Evolutionary conservation across 495 filamentous ascomycete genomes (phyloP).

Genomic region (Penicillium chermesinum): DNA sequence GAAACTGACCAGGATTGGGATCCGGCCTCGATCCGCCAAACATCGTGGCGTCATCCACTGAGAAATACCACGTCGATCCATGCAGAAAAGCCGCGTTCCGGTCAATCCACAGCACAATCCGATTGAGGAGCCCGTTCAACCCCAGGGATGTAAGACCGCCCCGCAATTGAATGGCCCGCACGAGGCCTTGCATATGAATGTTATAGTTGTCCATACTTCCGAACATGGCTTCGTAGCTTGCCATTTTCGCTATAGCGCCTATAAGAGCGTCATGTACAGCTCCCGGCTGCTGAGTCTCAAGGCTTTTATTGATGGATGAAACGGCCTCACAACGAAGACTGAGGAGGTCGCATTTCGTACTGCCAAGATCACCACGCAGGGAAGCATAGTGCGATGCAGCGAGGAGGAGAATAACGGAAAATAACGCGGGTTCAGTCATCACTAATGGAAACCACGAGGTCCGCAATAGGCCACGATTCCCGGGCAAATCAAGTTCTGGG

Average conservation of each 20-base stretch:
- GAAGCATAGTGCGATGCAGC: conserved; percentile 37
- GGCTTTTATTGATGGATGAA: conserved; percentile 25
- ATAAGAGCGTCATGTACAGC: conserved; percentile 29
- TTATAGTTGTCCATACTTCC: conserved; percentile 27
- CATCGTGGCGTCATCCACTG: conserved; percentile 13
- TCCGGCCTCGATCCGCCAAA: conserved; percentile 18
- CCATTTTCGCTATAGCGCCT: conserved; percentile 46
- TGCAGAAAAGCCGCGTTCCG: conserved; percentile 37
- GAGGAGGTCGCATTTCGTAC: conserved; percentile 26
- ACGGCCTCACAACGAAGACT: conserved; percentile 32
- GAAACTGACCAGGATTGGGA: conserved; percentile 28
- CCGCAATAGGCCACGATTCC: conserved; percentile 32
- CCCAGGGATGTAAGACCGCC: conserved; percentile 35
- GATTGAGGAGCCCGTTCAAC: conserved; percentile 32
- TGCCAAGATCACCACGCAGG: conserved; percentile 8
- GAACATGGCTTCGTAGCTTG: conserved; percentile 45
- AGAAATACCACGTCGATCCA: conserved; percentile 23
- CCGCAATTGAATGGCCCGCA: conserved; percentile 26
- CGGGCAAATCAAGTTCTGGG: conserved; percentile 38
- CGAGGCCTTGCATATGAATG: conserved; percentile 38
- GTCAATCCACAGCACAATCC: conserved; percentile 44
- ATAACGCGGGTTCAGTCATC: conserved; percentile 37
- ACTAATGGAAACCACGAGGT: conserved; percentile 43
- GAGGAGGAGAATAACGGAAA: conserved; percentile 40
- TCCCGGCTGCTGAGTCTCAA: conserved; percentile 14